Base-by-base conservation (phyloP, 208 protist genomes). In the Strigomonas galati region DNA sequence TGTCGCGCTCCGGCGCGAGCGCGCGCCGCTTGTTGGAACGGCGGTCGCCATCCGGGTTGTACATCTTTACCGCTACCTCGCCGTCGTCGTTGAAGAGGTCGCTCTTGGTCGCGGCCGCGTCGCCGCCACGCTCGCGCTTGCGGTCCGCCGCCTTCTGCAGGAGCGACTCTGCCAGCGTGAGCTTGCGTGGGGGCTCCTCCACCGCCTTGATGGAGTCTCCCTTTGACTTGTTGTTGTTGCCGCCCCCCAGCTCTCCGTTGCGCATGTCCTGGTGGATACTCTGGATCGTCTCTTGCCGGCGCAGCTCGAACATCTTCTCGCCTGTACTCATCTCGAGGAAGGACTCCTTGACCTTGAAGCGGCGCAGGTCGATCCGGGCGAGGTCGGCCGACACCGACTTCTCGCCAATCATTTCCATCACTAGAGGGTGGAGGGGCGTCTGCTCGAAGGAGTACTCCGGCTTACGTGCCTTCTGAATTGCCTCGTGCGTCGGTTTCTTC, bases 401-500 rank as follows among this genome's bases (percentile, higher is more conserved):
- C 46, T 64, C 53, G 52, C 76, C 84, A 21, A 96, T 44, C 2
- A 62, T 44, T 24, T 92, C 82, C 14, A 93, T 44, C 75, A 95
- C 67, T 75, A 97, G 84, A 2, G 92, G 92, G 67, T 97, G 92
- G 6, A 94, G 52, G 0, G 89, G 85, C 10, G 76, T 91, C 32
- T 78, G 71, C 53, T 93, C 89, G 54, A 92, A 92, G 51, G 78
- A 71, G 77, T 85, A 94, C 60, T 95, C 61, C 30, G 78, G 74
- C 77, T 87, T 78, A 28, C 85, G 79, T 0, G 92, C 89, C 51
- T 89, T 79, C 53, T 93, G 85, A 60, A 97, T 95, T 0, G 74
- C 86, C 31, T 95, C 85, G 66, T 91, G 84, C n/a, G 87, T 94
- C 9, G 92, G 78, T 76, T 93, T 94, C 78, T 93, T 92, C 60